Conservation (phyloP, 768 basidiomycete species). For the Russula abietina region DNA sequence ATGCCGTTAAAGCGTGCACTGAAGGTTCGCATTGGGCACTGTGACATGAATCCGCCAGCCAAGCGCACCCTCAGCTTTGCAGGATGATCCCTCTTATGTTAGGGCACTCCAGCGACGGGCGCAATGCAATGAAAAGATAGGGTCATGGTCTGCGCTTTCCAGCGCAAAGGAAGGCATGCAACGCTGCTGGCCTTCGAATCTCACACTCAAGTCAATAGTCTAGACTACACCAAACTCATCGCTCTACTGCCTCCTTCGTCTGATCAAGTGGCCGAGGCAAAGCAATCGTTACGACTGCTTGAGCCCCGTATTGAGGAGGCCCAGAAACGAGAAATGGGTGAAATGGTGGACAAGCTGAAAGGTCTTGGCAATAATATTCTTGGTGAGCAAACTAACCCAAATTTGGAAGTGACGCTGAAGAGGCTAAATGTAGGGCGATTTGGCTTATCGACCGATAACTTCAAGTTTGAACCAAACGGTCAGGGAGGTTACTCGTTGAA, state of each 20-base stretch:
- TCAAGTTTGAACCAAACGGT: conserved; percentile 91
- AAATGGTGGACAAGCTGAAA: conserved; percentile 92
- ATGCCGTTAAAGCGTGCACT: conserved; percentile 25
- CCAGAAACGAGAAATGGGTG: conserved; percentile 80
- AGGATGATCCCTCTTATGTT: conserved; percentile 76
- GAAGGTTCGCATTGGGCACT: conserved; percentile 16
- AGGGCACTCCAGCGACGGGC: conserved; percentile 92
- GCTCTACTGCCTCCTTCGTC: conserved; percentile 54
- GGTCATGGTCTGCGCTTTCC: conserved; percentile 77
- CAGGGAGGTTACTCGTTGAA: conserved; percentile 96
- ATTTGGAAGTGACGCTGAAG: not conserved
- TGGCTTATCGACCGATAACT: conserved; percentile 92
- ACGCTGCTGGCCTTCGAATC: conserved; percentile 2
- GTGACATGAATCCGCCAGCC: conserved; percentile 1
- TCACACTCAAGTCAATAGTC: not conserved
- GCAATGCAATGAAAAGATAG: conserved; percentile 69
- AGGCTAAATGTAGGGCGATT: conserved; percentile 61
- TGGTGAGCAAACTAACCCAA: conserved; percentile 42
- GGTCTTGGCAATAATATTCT: conserved; percentile 86
- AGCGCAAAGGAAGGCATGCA: conserved; percentile 77
- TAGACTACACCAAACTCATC: conserved; percentile 77
- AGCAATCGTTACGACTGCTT: conserved; percentile 46
- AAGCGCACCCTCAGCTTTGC: conserved; percentile 52
- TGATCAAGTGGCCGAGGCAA: conserved; percentile 43
- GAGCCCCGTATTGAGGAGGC: conserved; percentile 67